Evolutionary conservation across 2,329 filamentous ascomycete genomes (phyloP), one percentile per base, ranked within the genome.

Genomic region (Aschersonia sp.): DNA sequence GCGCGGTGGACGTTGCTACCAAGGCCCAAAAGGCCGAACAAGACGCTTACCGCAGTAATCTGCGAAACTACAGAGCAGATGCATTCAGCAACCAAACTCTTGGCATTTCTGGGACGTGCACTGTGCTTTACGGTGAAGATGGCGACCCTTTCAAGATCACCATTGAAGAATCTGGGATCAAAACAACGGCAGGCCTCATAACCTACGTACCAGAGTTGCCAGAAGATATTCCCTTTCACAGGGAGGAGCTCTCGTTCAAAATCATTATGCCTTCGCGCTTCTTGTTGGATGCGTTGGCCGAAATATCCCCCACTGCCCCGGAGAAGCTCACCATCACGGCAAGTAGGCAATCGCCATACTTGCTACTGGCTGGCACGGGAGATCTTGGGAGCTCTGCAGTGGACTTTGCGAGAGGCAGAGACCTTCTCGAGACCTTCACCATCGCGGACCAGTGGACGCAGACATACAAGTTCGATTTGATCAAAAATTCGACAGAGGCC

Each of bases 201-300:
- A 97, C 92, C 0, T 98, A 96, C 65, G 76, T 89, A 45, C 78
- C 85, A 12, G 82, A 88, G 53, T 66, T 69, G 42, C 75, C 78
- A 12, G 83, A 89, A 46, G 84, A 89, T 46, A 97, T 98, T 44
- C 92, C 91, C 0, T 88, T 98, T 55, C 81, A 91, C 58, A 79
- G 89, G 32, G 78, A 88, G 46, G 77, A 82, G 47, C 72, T 97
- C 6, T 73, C 80, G 6, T 85, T 96, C 69, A 98, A 97, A 63
- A 88, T 95, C 51, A 97, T 98, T 60, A 95, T 96, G 85, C 85
- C 83, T 55, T 78, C 83, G 9, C 75, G 76, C 35, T 83, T 78
- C 65, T 74, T 91, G 4, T 74, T 84, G 9, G 85, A 89, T 58
- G 80, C 82, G 12, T 70, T 89, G 41, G 74, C 77, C 1, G 85